A percentile compares a stretch with the other conserved stretches of the same genome.
These are phyloP conservation scores for Solanum gracilifrons DNA, from an alignment of 257 asterid species.

Conservation along the genomic window DNA sequence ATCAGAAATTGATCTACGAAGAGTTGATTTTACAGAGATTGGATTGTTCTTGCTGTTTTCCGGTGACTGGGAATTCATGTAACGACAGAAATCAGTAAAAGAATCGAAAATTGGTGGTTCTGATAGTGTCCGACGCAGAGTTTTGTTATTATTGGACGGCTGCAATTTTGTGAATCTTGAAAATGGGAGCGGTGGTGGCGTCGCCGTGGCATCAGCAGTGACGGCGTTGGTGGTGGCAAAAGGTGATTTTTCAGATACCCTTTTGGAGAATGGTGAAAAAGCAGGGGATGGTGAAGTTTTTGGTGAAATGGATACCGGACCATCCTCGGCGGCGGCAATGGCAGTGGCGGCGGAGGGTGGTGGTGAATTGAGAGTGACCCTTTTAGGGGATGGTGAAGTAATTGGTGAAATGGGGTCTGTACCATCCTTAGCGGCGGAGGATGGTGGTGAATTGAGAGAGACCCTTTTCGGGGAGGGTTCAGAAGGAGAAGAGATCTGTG, in stretches of 20 bases:
- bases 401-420: neutral
- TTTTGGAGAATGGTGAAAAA: neutral
- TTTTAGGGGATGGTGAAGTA: neutral
- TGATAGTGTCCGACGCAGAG: neutral
- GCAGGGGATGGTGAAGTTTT: neutral
- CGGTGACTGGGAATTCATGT: conserved; percentile 1
- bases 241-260: neutral
- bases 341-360: neutral
- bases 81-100: neutral
- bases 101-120: neutral
- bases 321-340: neutral
- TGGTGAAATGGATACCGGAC: neutral
- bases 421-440: neutral
- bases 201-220: neutral
- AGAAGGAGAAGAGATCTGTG: neutral
- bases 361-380: neutral
- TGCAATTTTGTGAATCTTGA: neutral
- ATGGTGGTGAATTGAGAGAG: neutral
- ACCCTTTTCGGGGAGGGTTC: neutral
- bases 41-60: neutral
- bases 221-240: neutral
- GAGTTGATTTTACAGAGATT: neutral
- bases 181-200: neutral
- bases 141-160: neutral
- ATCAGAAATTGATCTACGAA: neutral